Base-by-base conservation (phyloP, 331 rosid genomes). In the Acacia pycnantha region DNA sequence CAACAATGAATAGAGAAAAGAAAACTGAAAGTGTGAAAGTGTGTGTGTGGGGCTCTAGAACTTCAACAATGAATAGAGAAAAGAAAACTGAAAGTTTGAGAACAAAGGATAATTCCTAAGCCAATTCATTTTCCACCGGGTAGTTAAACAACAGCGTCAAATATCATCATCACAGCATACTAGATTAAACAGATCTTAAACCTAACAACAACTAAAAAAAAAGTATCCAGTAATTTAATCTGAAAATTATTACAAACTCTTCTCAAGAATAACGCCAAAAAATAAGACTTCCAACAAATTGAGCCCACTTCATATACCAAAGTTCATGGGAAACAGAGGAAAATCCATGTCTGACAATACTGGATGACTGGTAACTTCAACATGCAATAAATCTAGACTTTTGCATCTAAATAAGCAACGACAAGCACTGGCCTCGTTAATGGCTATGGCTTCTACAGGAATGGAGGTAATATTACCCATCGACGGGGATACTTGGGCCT, bases 391-490 rank as follows among this genome's bases (percentile, higher is more conserved):
- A 56, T n/a, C 26, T 10, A 9, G 26, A 54, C 27, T 62, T 81
- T 70, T 3, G 76, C 43, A 82, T 71, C 79, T 62, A 76, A 78
- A 70, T n/a, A n/a, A 41, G 71, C 72, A 77, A 66, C 75, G 22
- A 81, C 62, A 19, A 81, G 81, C 58, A 71, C 13, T 70, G 79
- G 80, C 77, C 65, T 74, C 70, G 44, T 24, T 53, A 76, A 69
- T 31, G 64, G 56, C 75, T 77, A 82, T 73, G 56, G 62, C 78
- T 72, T 85, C 97, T 96, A 96, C 85, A 96, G 88, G 88, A 96
- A 87, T 81, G 98, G 98, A 37, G 99, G 98, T 78, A 96, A 85
- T 56, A 96, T 92, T 40, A 96, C 88, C 98, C 97, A 96, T 82
- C 99, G 86, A 70, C 97, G 98, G 24, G 98, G 97, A 85, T 96